These are phyloP conservation scores for Talaromyces stipitatus DNA, from an alignment of 495 filamentous ascomycete species.

Conservation along the genomic window DNA sequence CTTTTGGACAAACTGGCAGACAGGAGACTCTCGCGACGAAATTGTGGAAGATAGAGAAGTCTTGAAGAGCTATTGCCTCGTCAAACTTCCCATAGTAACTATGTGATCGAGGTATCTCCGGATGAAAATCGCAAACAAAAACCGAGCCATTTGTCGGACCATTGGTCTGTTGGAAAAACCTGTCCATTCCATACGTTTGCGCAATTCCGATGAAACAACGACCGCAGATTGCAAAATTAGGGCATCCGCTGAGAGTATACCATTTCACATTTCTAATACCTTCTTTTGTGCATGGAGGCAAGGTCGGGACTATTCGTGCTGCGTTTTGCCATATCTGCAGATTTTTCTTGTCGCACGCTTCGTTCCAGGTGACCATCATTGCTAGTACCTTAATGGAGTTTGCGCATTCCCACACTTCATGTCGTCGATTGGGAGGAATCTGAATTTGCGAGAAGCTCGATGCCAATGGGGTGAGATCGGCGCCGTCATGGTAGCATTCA, in stretches of 20 bases:
- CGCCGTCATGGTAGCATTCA: conserved; percentile 27
- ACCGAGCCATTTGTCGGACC: conserved; percentile 11
- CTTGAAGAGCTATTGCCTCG: conserved; percentile 12
- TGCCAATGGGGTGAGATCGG: conserved; percentile 10
- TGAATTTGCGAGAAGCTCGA: background rate
- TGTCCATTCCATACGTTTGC: conserved; percentile 17
- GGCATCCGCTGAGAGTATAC: conserved; percentile 21
- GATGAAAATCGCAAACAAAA: conserved; percentile 10
- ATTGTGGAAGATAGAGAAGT: conserved; percentile 14
- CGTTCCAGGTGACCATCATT: conserved; percentile 19
- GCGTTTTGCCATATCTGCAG: conserved; percentile 8
- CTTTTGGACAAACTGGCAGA: conserved; percentile 20
- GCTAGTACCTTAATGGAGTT: conserved; percentile 13
- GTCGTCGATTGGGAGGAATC: background rate
- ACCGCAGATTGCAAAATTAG: conserved; percentile 23
- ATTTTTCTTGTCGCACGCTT: conserved; percentile 18
- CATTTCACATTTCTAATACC: conserved; percentile 26
- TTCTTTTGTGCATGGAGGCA: conserved; percentile 9
- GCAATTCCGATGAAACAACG: conserved; percentile 24
- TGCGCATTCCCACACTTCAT: conserved; percentile 14
- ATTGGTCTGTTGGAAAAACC: conserved; percentile 20
- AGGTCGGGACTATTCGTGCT: background rate
- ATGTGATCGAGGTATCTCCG: conserved; percentile 10
- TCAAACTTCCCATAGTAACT: conserved; percentile 14
- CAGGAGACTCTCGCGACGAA: conserved; percentile 14